Conservation (phyloP, 2,329 filamentous ascomycete species). For the Tolypocladium album region DNA sequence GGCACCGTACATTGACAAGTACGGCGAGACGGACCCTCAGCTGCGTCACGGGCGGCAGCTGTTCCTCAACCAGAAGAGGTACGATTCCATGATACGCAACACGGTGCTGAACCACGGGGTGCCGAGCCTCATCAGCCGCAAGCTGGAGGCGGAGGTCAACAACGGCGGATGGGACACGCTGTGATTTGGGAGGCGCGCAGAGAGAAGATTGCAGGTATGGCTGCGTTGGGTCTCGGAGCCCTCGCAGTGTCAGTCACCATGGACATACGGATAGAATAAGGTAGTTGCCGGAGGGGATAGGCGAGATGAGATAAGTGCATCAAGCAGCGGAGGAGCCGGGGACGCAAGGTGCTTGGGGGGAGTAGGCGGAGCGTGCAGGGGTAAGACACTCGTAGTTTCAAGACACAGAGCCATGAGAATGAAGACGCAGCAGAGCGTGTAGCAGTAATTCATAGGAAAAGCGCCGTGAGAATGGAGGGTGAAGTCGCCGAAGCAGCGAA, state of each 20-base stretch:
- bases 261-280: not conserved
- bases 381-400: no score
- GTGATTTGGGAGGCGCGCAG: constrained; percentile 6
- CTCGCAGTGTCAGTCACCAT: not conserved
- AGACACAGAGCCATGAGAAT: not conserved
- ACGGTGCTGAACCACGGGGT: constrained; percentile 82
- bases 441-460: no score
- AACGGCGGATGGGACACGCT: constrained; percentile 91
- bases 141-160: constrained; percentile 90
- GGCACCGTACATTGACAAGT: constrained; percentile 90
- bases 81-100: constrained; percentile 76
- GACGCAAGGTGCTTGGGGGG: not conserved
- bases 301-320: not conserved
- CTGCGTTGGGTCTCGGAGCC: not conserved
- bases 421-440: not conserved
- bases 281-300: not conserved
- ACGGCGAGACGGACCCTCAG: constrained; percentile 91
- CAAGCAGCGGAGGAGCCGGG: not conserved
- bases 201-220: not conserved
- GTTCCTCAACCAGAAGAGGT: constrained; percentile 86
- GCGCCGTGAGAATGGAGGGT: no score
- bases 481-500: no score
- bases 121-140: constrained; percentile 79
- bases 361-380: not conserved
- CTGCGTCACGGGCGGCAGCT: constrained; percentile 79